Evolutionary conservation across 2,329 filamentous ascomycete genomes (phyloP).

Genomic region (Helicocarpus griseus): DNA sequence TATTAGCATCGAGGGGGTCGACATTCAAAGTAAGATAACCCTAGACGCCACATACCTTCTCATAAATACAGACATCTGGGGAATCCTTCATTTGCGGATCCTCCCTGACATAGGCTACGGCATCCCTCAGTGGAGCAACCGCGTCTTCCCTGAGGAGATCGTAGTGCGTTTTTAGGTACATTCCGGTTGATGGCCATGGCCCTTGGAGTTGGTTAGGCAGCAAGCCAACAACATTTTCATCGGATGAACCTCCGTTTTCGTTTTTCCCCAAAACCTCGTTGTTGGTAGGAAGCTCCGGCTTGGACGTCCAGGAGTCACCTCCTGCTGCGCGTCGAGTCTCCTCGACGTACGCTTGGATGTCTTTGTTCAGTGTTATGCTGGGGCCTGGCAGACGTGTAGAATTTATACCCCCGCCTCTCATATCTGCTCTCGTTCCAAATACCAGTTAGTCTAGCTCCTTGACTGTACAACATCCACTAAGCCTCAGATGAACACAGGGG

Average conservation of each 20-base stretch:
- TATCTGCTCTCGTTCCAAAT: neutral
- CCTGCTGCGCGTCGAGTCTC: slow-evolving; percentile 10
- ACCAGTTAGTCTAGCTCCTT: neutral
- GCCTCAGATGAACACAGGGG: too few species aligned
- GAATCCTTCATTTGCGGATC: slow-evolving; percentile 50
- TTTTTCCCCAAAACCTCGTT: slow-evolving; percentile 28
- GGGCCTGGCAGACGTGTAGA: neutral
- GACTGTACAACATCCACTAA: neutral
- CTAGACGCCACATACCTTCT: slow-evolving; percentile 48
- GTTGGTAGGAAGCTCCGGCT: slow-evolving; percentile 31
- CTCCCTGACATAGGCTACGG: slow-evolving; percentile 48
- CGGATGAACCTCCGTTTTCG: slow-evolving; percentile 10
- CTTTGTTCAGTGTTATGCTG: slow-evolving; percentile 16
- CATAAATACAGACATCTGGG: slow-evolving; percentile 54
- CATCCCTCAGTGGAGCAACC: slow-evolving; percentile 57
- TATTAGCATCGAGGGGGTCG: neutral
- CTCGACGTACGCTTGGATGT: slow-evolving; percentile 22
- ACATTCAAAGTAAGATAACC: too few species aligned
- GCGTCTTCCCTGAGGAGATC: slow-evolving; percentile 66
- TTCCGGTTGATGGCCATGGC: slow-evolving; percentile 50
- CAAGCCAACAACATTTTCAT: slow-evolving; percentile 28
- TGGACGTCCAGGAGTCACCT: slow-evolving; percentile 24
- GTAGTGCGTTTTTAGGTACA: slow-evolving; percentile 67
- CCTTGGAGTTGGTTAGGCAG: slow-evolving; percentile 45
- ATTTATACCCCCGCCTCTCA: neutral